Base-by-base conservation (phyloP, 768 basidiomycete genomes). In the Serendipita indica region DNA sequence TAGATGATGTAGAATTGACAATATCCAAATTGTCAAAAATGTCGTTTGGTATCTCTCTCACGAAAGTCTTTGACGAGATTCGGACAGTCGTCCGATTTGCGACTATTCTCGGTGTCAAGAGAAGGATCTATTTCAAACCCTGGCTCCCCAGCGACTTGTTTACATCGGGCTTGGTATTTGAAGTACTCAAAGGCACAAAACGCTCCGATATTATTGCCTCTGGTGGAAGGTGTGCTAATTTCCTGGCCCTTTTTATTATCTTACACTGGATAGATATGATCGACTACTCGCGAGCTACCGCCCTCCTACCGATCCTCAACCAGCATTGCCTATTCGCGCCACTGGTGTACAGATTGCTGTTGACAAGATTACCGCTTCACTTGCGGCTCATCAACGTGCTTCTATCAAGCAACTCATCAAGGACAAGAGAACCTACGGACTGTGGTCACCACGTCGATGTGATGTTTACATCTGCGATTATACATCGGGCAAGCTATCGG, bases 401-500 rank as follows among this genome's bases (percentile, higher is more conserved):
- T 81, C 83, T 0, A 77, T 87, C 34, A 82, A 81, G 66, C 76
- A 77, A 2, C 73, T 88, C 3, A 72, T 88, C 57, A 89, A 84
- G 67, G 86, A 89, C 65, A 79, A 82, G 61, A 79, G 81, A 10
- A 89, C 89, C 0, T 91, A 89, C 61, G 89, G 89, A 0, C 86
- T 81, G 65, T 91, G 86, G 87, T 86, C 86, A 68, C 89, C 89
- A n/a, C 77, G 88, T 14, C 75, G 87, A 35, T 90, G 89, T 63
- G 89, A 91, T 62, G 89, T 91, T 10, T 91, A 90, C 62, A 75
- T 91, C 12, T 54, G 49, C 32, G 49, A 18, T 18, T 60, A 57
- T 45, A 81, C 86, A 61, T 73, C 80, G 5, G 88, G 89, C 7
- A 76, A 82, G 65, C 71, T 91, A 33, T 79, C 82, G 62, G 89